phyloP scores from a whole-genome alignment of 768 basidiomycete genomes.

The Naematelia aurantialba region DNA sequence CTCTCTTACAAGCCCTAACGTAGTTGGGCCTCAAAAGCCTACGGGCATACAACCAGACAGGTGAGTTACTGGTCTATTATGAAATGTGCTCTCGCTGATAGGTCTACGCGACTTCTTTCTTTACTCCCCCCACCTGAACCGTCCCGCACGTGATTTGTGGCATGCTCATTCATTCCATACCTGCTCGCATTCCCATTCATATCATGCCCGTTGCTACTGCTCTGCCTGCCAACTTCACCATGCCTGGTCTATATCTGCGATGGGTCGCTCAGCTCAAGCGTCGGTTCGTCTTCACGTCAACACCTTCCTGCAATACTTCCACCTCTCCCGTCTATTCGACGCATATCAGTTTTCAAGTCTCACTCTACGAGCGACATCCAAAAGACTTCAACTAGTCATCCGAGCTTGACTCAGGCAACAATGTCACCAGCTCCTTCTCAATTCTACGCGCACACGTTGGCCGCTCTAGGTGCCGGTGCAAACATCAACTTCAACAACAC shows the following conservation, averaged over 20 bases:
- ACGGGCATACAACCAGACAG: not conserved
- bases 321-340: not conserved
- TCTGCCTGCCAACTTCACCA: too few species aligned
- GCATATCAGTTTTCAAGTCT: not conserved
- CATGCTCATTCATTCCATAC: not conserved
- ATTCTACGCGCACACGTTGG: not conserved
- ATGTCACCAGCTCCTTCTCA: not conserved
- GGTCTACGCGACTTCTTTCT: not conserved
- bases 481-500: not conserved
- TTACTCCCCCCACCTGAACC: too few species aligned
- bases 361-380: not conserved
- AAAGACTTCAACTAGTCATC: not conserved
- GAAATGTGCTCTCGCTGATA: not conserved
- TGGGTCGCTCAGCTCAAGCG: not conserved
- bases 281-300: not conserved
- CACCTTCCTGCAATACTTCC: not conserved
- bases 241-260: too few species aligned
- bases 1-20: slow-evolving; percentile 2
- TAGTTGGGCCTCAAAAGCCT: not conserved
- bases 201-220: too few species aligned
- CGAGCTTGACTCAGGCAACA: not conserved
- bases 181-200: not conserved
- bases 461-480: not conserved
- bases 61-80: too few species aligned
- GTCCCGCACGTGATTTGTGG: too few species aligned